These are phyloP conservation scores for Byssothecium circinans DNA, from an alignment of 2,329 filamentous ascomycete species.

Conservation along the genomic window DNA sequence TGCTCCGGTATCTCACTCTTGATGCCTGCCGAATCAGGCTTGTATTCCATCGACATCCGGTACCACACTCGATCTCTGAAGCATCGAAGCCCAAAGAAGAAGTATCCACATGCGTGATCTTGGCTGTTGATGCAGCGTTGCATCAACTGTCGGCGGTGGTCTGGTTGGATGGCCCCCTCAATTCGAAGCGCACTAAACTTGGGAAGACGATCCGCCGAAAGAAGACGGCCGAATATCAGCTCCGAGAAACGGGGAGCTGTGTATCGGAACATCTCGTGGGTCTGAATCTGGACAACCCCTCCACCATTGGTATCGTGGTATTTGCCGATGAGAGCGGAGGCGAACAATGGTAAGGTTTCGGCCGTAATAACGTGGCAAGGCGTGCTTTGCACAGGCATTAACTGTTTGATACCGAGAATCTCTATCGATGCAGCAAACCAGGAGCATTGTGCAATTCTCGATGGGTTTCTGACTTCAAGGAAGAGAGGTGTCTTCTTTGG, in stretches of 20 bases:
- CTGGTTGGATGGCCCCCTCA: slow-evolving; percentile 1
- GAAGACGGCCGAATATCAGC: slow-evolving; percentile 8
- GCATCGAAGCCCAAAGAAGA: neutral
- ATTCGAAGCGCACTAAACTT: slow-evolving; percentile 8
- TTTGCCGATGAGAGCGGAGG: neutral
- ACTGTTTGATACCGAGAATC: neutral
- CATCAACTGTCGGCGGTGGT: slow-evolving; percentile 1
- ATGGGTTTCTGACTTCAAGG: neutral
- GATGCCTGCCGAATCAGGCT: neutral
- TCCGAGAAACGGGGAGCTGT: slow-evolving; percentile 6
- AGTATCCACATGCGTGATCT: slow-evolving; percentile 2
- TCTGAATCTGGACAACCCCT: slow-evolving; percentile 1
- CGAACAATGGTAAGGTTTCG: slow-evolving; percentile 5
- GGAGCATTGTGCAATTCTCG: neutral
- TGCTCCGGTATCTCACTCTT: neutral
- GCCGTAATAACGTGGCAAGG: slow-evolving; percentile 3
- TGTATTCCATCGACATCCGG: neutral
- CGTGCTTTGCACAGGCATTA: neutral
- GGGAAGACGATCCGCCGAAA: neutral
- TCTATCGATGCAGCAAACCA: slow-evolving; percentile 13
- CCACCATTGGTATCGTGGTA: neutral
- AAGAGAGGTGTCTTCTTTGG: neutral
- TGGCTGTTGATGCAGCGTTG: neutral
- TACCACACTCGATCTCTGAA: neutral
- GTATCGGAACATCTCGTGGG: slow-evolving; percentile 11